Conservation (phyloP, 1,284 basidiomycete species). For the Meira nashicola region DNA sequence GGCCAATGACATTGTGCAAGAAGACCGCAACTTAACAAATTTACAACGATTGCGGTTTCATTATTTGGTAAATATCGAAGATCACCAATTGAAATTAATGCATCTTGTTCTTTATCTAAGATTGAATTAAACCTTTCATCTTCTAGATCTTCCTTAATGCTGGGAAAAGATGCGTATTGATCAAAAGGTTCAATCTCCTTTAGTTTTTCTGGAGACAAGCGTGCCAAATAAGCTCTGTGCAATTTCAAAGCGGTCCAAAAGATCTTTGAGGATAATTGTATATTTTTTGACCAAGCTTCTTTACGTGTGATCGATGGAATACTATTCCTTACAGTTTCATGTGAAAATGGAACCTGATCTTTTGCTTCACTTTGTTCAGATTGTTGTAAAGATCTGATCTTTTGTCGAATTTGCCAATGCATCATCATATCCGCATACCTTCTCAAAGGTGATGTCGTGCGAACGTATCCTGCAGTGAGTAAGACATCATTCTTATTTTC, state of each 20-base stretch:
- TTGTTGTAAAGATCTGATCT: slow-evolving; percentile 57
- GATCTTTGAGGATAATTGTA: slow-evolving; percentile 19
- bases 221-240: neutral
- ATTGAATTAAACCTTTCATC: too few relatives aligned
- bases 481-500: slow-evolving; percentile 18
- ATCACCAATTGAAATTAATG: too few relatives aligned
- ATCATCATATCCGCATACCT: slow-evolving; percentile 75
- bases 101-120: too few relatives aligned
- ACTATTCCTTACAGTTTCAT: slow-evolving; percentile 10
- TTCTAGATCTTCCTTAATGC: too few relatives aligned
- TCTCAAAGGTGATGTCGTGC: slow-evolving; percentile 82
- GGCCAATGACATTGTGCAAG: too few relatives aligned
- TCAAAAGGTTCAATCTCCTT: too few relatives aligned
- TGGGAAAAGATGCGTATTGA: too few relatives aligned
- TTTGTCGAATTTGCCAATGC: slow-evolving; percentile 77
- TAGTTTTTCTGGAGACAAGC: too few relatives aligned
- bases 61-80: too few relatives aligned
- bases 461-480: slow-evolving; percentile 59
- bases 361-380: slow-evolving; percentile 61
- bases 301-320: slow-evolving; percentile 30
- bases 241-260: slow-evolving; percentile 27
- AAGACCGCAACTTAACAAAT: too few relatives aligned
- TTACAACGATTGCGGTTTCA: too few relatives aligned
- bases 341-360: slow-evolving; percentile 6
- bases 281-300: slow-evolving; percentile 23